Conservation (phyloP, 2,329 filamentous ascomycete genomes). For the Geosmithia flava region DNA sequence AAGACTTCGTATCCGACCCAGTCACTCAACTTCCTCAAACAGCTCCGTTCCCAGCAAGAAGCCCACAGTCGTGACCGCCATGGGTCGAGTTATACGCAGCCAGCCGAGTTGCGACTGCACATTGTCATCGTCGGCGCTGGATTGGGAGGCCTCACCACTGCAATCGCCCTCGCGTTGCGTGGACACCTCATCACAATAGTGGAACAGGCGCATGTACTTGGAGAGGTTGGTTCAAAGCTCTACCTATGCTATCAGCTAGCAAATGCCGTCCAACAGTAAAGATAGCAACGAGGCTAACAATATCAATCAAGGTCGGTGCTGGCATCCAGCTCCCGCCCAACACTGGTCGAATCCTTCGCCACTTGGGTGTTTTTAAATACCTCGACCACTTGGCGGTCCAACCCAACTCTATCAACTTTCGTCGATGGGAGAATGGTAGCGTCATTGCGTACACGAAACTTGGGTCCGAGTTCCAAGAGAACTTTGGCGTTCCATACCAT, state of each 20-base stretch:
- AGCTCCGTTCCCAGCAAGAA: not conserved
- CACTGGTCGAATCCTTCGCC: slow-evolving; percentile 12
- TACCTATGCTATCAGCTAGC: not conserved
- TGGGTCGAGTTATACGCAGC: no score
- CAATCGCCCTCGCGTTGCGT: slow-evolving; percentile 19
- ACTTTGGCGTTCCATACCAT: slow-evolving; percentile 17
- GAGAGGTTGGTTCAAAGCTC: slow-evolving; percentile 18
- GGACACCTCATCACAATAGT: slow-evolving; percentile 25
- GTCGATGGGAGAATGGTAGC: slow-evolving; percentile 14
- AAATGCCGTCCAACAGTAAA: not conserved
- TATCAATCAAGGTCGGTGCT: slow-evolving; percentile 16
- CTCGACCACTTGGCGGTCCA: slow-evolving; percentile 8
- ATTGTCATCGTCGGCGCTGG: slow-evolving; percentile 25
- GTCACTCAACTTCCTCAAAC: not conserved
- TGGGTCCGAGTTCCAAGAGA: slow-evolving; percentile 11
- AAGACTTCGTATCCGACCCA: not conserved
- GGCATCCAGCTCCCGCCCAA: slow-evolving; percentile 20
- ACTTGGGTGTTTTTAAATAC: slow-evolving; percentile 15
- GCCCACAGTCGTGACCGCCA: not conserved
- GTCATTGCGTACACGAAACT: slow-evolving; percentile 17
- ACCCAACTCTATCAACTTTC: slow-evolving; percentile 13
- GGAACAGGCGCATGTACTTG: slow-evolving; percentile 23
- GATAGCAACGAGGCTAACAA: no score
- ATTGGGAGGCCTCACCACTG: slow-evolving; percentile 25
- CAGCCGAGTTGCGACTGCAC: slow-evolving; percentile 1